Base-by-base conservation (phyloP, 1,284 basidiomycete species). In the Cutaneotrichosporon mucoides region DNA sequence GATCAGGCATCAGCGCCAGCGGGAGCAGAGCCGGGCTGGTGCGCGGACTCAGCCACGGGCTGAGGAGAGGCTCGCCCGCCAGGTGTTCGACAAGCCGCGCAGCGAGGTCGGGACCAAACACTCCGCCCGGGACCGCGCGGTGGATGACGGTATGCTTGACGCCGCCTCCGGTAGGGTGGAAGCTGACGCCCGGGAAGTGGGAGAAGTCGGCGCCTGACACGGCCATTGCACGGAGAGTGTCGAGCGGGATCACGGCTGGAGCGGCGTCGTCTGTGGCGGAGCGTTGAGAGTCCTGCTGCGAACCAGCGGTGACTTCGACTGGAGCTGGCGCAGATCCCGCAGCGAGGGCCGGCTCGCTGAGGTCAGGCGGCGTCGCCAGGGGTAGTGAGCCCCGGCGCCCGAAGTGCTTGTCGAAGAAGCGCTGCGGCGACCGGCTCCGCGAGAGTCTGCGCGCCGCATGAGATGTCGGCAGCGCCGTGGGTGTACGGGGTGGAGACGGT, bases 41-140 rank as follows among this genome's bases (percentile, higher is more conserved):
- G 16, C 49, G 49, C 4, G 49, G 49, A 11, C 37, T 40, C 9
- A 51, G 38, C 49, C 49, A 51, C 6, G 49, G 49, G 13, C 37
- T 41, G 49, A 42, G 33, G 34, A 48, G 49, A 3, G 49, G 49
- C 38, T 51, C 49, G 10, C 37, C 37, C 9, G 24, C 49, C 37
- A 51, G 49, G 38, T 51, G 38, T 5, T 37, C 15, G 7, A 51
- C 38, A 9, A 51, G 49, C 11, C 49, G 37, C 11, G 49, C 37
- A 3, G 49, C 49, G 37, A 51, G 38, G 49, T 51, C 49, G 5
- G 49, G 49, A 3, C 49, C 49, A 16, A 51, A 51, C 5, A 51
- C 15, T 7, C 37, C 49, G 38, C 49, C 49, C 5, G 49, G 49
- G 15, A 51, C 49, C 5, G 49, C 5, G 37, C 49, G 49, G 38